These are phyloP conservation scores for Wallemia hederae DNA, from an alignment of 1,284 basidiomycete genomes.

Conservation along the genomic window DNA sequence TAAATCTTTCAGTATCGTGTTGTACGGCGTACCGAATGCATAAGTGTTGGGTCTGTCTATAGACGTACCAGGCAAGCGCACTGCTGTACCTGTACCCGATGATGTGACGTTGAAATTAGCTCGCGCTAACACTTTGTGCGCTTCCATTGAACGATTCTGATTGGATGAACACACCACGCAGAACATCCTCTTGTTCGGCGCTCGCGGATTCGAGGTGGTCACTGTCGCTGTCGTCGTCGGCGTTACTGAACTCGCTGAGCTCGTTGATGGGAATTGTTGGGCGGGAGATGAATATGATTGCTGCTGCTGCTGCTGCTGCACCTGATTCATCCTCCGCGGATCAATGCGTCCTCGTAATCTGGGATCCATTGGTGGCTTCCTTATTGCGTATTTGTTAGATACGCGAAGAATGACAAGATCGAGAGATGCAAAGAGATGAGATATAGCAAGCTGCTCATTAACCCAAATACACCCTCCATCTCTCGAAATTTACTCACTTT, in stretches of 20 bases:
- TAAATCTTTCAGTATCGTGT: conserved; percentile 83
- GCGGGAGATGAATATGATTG: too few relatives aligned
- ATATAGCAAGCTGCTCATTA: too few relatives aligned
- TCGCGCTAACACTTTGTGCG: conserved; percentile 4
- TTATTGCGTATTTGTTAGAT: too few relatives aligned
- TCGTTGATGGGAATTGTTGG: too few relatives aligned
- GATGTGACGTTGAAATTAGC: conserved; percentile 76
- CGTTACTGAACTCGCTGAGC: neutral
- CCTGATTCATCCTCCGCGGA: neutral
- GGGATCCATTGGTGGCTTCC: neutral
- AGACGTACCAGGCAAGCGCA: conserved; percentile 77
- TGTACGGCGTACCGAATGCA: conserved; percentile 92
- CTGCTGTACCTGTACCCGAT: conserved; percentile 84
- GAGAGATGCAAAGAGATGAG: too few relatives aligned
- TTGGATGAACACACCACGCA: neutral
- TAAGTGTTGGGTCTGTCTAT: conserved; percentile 97
- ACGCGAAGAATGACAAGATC: too few relatives aligned
- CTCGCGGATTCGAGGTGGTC: neutral
- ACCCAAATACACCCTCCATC: too few relatives aligned
- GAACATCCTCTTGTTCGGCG: neutral
- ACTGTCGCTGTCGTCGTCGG: neutral
- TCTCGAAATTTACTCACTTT: neutral
- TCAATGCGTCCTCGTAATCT: neutral
- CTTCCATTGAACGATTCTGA: neutral
- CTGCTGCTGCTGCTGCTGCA: neutral